These are phyloP conservation scores for Leccinum boreale DNA, from an alignment of 768 basidiomycete species.

Conservation along the genomic window DNA sequence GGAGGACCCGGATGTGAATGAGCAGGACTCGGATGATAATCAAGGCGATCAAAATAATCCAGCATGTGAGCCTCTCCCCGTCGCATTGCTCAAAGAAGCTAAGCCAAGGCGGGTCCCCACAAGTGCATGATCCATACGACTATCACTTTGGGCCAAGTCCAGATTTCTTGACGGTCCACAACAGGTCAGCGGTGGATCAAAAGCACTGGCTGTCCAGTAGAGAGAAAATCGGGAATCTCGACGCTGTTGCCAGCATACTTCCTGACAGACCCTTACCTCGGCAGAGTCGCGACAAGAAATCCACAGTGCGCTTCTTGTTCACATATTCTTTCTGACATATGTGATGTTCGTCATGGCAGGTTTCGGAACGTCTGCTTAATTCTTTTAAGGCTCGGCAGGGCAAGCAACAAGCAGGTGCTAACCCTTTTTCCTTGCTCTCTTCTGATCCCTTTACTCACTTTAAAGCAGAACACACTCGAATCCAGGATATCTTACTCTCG, in stretches of 20 bases:
- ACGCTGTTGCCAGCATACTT: slow-evolving; percentile 43
- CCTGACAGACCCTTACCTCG: slow-evolving; percentile 40
- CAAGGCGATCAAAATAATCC: slow-evolving; percentile 31
- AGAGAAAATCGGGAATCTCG: slow-evolving; percentile 51
- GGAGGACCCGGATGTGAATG: slow-evolving; percentile 26
- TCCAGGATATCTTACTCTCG: slow-evolving; percentile 70
- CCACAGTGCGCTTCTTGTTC: slow-evolving; percentile 16
- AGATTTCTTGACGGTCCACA: slow-evolving; percentile 44
- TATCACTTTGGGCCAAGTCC: slow-evolving; percentile 69
- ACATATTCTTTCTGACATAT: not conserved
- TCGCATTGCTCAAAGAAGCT: not conserved
- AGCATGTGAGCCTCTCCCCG: slow-evolving; percentile 9
- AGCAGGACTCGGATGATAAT: slow-evolving; percentile 25
- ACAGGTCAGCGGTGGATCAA: slow-evolving; percentile 51
- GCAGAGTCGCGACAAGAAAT: slow-evolving; percentile 24
- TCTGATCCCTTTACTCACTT: slow-evolving; percentile 3
- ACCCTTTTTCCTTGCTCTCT: not conserved
- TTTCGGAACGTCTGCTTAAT: slow-evolving; percentile 52
- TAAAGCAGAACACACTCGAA: slow-evolving; percentile 42
- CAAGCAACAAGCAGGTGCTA: slow-evolving; percentile 52
- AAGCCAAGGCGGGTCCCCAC: slow-evolving; percentile 1
- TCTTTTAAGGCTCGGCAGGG: slow-evolving; percentile 54
- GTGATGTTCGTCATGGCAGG: slow-evolving; percentile 33
- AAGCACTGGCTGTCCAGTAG: slow-evolving; percentile 54
- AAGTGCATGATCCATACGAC: slow-evolving; percentile 54